phyloP scores from a whole-genome alignment of 192 early-diverging fungal species.

The Kappamyces sp. region DNA sequence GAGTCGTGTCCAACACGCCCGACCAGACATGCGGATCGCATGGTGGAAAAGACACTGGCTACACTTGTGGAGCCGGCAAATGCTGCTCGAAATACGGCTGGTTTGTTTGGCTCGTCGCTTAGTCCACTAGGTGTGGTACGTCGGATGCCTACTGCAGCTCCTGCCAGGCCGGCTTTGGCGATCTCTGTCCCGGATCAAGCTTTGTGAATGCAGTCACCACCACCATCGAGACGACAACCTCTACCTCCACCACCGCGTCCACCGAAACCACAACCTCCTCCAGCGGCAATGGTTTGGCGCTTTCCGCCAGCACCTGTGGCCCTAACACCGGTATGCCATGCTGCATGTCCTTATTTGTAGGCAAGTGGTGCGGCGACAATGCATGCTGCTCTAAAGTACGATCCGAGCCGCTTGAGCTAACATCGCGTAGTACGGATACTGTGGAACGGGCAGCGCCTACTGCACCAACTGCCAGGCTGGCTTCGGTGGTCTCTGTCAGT shows the following conservation, averaged over 20 bases:
- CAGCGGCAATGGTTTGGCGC: neutral
- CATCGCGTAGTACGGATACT: no score
- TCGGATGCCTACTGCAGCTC: slow-evolving; percentile 22
- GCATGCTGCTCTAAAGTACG: no score
- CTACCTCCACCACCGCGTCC: slow-evolving; percentile 34
- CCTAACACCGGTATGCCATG: no score
- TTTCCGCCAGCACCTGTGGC: no score
- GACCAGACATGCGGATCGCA: no score
- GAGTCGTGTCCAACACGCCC: no score
- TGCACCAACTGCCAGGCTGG: no score
- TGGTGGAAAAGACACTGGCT: neutral
- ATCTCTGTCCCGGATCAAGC: neutral
- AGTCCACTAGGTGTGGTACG: slow-evolving; percentile 20
- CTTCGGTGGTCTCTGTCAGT: no score
- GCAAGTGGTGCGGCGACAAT: no score
- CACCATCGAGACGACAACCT: slow-evolving; percentile 36
- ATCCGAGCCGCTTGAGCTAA: no score
- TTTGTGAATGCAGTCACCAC: slow-evolving; percentile 7
- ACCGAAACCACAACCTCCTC: slow-evolving; percentile 10
- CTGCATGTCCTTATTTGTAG: no score
- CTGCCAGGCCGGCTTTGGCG: neutral
- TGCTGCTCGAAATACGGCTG: slow-evolving; percentile 17
- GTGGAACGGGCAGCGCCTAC: no score
- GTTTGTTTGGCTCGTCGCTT: slow-evolving; percentile 12
- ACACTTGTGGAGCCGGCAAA: slow-evolving; percentile 8